A percentile compares a stretch with the other conserved stretches of the same genome.
These are phyloP conservation scores for Nemania abortiva DNA, from an alignment of 2,329 filamentous ascomycete species.

Conservation along the genomic window DNA sequence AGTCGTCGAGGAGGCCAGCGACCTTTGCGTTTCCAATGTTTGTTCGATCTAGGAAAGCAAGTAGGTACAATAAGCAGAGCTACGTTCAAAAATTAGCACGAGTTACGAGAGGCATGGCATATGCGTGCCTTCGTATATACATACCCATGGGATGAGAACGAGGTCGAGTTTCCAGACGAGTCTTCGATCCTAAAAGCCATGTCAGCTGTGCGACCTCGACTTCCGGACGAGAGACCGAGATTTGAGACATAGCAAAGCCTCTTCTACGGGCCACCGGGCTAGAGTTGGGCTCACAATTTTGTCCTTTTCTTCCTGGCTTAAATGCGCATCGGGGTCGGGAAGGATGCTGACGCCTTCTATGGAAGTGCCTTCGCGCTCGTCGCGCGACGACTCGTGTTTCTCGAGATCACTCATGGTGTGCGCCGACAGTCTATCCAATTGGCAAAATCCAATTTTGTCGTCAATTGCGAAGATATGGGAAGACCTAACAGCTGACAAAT, in stretches of 20 bases:
- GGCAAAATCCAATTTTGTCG: slow-evolving; percentile 2
- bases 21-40: slow-evolving; percentile 80
- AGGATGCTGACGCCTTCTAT: slow-evolving; percentile 41
- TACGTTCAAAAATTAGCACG: slow-evolving; percentile 11
- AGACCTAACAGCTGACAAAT: background rate
- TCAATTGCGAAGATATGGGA: background rate
- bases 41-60: slow-evolving; percentile 80
- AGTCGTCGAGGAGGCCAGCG: slow-evolving; percentile 64
- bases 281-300: slow-evolving; percentile 60
- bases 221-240: background rate
- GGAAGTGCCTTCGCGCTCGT: slow-evolving; percentile 37
- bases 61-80: slow-evolving; percentile 61
- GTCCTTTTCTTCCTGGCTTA: slow-evolving; percentile 67
- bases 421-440: background rate
- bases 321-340: slow-evolving; percentile 67
- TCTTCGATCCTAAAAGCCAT: slow-evolving; percentile 49
- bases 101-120: slow-evolving; percentile 6
- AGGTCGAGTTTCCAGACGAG: slow-evolving; percentile 52
- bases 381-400: slow-evolving; percentile 44
- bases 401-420: slow-evolving; percentile 49
- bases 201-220: slow-evolving; percentile 35
- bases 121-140: slow-evolving; percentile 16
- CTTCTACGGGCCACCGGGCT: background rate
- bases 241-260: slow-evolving; percentile 5
- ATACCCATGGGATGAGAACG: slow-evolving; percentile 54